phyloP scores from a whole-genome alignment of 106 monocot species.

The Posidonia australis region DNA sequence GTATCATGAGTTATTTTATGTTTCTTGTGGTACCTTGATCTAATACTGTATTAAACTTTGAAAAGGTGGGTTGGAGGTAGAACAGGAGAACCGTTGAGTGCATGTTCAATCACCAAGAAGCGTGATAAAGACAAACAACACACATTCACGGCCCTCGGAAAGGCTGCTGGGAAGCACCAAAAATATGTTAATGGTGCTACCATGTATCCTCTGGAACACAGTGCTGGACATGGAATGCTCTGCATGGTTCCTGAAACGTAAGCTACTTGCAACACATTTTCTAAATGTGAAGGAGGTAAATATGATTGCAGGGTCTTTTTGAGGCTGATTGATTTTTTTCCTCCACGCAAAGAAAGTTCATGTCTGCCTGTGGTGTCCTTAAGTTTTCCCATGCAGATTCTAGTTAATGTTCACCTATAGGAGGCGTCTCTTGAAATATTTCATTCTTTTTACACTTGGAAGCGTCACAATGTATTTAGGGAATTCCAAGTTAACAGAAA shows the following conservation, averaged over 20 bases:
- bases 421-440: too few species aligned
- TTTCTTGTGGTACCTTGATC: background rate
- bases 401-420: too few species aligned
- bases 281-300: too few species aligned
- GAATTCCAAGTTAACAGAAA: too few species aligned
- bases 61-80: conserved; percentile 47
- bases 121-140: conserved; percentile 24
- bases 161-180: conserved; percentile 45
- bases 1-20: too few species aligned
- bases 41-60: background rate
- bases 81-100: conserved; percentile 29
- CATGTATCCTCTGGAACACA: conserved; percentile 77
- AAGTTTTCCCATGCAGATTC: too few species aligned
- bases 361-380: too few species aligned
- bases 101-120: conserved; percentile 64
- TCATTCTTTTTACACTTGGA: too few species aligned
- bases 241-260: conserved; percentile 39
- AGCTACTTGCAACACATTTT: background rate
- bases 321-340: too few species aligned
- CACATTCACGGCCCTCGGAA: conserved; percentile 20
- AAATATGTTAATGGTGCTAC: conserved; percentile 56
- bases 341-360: too few species aligned
- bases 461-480: too few species aligned
- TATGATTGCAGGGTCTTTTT: too few species aligned
- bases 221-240: conserved; percentile 50